Percentiles rank a stretch among this genome's conserved stretches.
These are phyloP conservation scores for Microdochium trichocladiopsis DNA, from an alignment of 2,329 filamentous ascomycete species.

Conservation along the genomic window DNA sequence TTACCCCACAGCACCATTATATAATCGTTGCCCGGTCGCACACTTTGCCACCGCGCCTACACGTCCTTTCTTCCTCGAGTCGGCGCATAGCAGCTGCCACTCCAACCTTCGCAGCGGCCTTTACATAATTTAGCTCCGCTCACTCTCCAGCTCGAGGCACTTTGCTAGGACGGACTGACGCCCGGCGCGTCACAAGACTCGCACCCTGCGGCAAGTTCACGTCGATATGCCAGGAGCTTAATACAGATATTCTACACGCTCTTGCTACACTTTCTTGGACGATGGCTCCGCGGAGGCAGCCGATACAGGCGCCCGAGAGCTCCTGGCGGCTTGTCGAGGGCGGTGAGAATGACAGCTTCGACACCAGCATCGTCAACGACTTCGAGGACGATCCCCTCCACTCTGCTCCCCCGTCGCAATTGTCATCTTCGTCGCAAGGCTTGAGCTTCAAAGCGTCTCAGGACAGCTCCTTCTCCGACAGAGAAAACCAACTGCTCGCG, in stretches of 20 bases:
- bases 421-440: constrained; percentile 29
- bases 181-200: too few relatives aligned
- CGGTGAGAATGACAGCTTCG: constrained; percentile 52
- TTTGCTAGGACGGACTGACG: too few relatives aligned
- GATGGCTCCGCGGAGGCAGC: neutral
- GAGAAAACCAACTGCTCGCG: constrained; percentile 46
- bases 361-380: constrained; percentile 43
- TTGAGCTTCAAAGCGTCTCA: constrained; percentile 39
- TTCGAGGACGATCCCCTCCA: constrained; percentile 29
- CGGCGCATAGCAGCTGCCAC: neutral
- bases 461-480: constrained; percentile 47
- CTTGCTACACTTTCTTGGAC: neutral
- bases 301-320: constrained; percentile 24
- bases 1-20: neutral
- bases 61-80: neutral
- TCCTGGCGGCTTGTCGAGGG: constrained; percentile 57
- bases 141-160: too few relatives aligned
- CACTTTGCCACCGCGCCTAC: neutral
- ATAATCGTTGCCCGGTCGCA: neutral
- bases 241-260: neutral
- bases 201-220: neutral
- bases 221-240: neutral
- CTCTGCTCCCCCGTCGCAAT: constrained; percentile 41
- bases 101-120: neutral
- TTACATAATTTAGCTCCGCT: too few relatives aligned